These are phyloP conservation scores for Pseudohyphozyma bogoriensis DNA, from an alignment of 768 basidiomycete species.

Conservation along the genomic window DNA sequence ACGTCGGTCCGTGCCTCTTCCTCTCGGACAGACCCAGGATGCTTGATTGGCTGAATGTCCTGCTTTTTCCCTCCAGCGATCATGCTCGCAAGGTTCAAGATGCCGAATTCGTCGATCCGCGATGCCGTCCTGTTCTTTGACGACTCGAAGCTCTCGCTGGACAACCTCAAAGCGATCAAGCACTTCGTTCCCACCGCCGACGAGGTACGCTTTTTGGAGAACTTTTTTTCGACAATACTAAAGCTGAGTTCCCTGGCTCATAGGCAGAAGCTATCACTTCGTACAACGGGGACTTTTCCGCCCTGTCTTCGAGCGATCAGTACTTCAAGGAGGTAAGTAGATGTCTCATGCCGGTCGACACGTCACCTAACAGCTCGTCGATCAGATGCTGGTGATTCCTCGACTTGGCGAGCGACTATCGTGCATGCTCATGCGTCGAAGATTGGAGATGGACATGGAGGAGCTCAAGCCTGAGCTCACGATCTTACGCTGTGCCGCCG, in stretches of 20 bases:
- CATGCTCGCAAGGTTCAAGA: slow-evolving; percentile 68
- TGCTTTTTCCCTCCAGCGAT: slow-evolving; percentile 48
- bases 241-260: neutral
- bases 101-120: slow-evolving; percentile 56
- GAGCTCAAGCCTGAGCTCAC: slow-evolving; percentile 75
- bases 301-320: slow-evolving; percentile 71
- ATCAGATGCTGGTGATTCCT: slow-evolving; percentile 66
- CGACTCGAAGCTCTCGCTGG: slow-evolving; percentile 57
- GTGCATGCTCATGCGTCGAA: slow-evolving; percentile 74
- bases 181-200: slow-evolving; percentile 69
- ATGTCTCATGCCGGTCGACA: neutral
- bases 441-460: slow-evolving; percentile 68
- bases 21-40: neutral
- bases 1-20: slow-evolving; percentile 51
- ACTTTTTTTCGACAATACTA: neutral
- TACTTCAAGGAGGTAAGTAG: slow-evolving; percentile 60
- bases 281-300: slow-evolving; percentile 55
- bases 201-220: slow-evolving; percentile 47
- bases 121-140: slow-evolving; percentile 61
- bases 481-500: slow-evolving; percentile 58
- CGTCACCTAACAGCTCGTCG: neutral
- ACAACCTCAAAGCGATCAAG: slow-evolving; percentile 63
- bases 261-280: slow-evolving; percentile 56
- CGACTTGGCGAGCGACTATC: slow-evolving; percentile 61
- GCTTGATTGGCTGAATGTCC: neutral